phyloP scores from a whole-genome alignment of 208 protist genomes.

The Crithidia acanthocephali region DNA sequence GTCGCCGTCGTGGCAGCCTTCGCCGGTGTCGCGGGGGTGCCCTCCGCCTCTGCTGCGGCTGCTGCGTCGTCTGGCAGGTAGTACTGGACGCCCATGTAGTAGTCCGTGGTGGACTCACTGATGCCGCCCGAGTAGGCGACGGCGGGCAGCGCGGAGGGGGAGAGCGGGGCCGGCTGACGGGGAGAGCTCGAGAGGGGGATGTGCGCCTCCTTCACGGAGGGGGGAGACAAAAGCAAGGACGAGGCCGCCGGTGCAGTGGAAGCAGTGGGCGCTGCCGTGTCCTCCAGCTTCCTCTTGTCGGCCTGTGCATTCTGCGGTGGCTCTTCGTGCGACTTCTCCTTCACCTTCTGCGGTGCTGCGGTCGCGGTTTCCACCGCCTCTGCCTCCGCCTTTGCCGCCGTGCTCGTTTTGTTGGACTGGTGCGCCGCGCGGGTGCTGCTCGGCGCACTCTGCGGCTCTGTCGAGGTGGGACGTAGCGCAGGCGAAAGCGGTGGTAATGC shows the following conservation, averaged over 20 bases:
- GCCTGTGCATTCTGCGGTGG: no score
- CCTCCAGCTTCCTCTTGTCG: no score
- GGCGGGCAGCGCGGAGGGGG: neutral
- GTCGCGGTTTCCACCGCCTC: no score
- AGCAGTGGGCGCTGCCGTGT: no score
- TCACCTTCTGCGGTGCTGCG: no score
- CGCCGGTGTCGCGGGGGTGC: neutral
- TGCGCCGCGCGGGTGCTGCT: neutral
- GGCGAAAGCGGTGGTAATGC: no score
- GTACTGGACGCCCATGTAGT: conserved; percentile 3
- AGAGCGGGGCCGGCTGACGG: neutral
- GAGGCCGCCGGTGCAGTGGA: no score
- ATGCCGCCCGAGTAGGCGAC: neutral
- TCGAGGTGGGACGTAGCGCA: no score
- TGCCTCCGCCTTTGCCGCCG: no score
- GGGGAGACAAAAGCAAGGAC: neutral
- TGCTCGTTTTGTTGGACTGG: neutral
- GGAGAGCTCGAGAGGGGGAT: conserved; percentile 5
- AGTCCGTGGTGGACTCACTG: neutral
- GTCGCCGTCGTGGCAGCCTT: neutral
- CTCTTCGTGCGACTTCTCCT: no score
- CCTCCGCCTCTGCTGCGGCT: neutral
- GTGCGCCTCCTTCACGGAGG: neutral
- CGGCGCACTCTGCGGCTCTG: no score
- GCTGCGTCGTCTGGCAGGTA: neutral